These are phyloP conservation scores for Xylaria palmicola DNA, from an alignment of 495 filamentous ascomycete species.

Conservation along the genomic window DNA sequence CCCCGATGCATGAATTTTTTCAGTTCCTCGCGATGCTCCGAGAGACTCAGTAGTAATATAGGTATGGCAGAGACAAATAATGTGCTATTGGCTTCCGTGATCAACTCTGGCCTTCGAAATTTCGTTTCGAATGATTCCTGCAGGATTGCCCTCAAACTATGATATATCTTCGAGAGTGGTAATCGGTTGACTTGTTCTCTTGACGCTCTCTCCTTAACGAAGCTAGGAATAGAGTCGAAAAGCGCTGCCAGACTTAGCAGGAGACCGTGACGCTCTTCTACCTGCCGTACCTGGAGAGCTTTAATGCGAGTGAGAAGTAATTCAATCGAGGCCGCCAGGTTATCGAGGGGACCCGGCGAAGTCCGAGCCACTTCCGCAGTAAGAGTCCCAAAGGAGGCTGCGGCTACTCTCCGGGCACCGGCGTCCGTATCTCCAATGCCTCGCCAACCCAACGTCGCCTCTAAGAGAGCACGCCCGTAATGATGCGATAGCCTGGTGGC, in stretches of 20 bases:
- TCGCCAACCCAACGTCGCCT: conserved; percentile 80
- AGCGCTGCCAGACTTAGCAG: conserved; percentile 58
- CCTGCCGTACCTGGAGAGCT: conserved; percentile 55
- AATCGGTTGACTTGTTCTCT: conserved; percentile 9
- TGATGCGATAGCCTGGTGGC: conserved; percentile 60
- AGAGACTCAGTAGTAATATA: conserved; percentile 27
- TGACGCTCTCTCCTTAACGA: conserved; percentile 7
- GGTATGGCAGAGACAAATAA: conserved; percentile 51
- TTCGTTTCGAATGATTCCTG: conserved; percentile 35
- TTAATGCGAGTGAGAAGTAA: conserved; percentile 45
- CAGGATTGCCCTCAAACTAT: conserved; percentile 31
- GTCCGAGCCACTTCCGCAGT: conserved; percentile 39
- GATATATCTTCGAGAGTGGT: conserved; percentile 16
- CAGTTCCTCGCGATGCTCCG: not conserved
- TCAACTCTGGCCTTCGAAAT: conserved; percentile 65
- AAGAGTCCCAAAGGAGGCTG: conserved; percentile 63
- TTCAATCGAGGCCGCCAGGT: conserved; percentile 28
- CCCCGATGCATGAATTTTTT: conserved; percentile 14
- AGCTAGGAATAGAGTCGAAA: conserved; percentile 38
- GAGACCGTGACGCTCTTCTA: conserved; percentile 68
- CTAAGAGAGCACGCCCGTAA: conserved; percentile 70
- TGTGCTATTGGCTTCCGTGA: conserved; percentile 61
- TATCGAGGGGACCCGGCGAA: conserved; percentile 20
- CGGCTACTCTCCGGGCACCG: conserved; percentile 68
- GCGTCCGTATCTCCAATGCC: conserved; percentile 77